Percentiles rank a stretch among this genome's conserved stretches.
phyloP scores from a whole-genome alignment of 139 green algal species.

The Helicosporidium sp. region DNA sequence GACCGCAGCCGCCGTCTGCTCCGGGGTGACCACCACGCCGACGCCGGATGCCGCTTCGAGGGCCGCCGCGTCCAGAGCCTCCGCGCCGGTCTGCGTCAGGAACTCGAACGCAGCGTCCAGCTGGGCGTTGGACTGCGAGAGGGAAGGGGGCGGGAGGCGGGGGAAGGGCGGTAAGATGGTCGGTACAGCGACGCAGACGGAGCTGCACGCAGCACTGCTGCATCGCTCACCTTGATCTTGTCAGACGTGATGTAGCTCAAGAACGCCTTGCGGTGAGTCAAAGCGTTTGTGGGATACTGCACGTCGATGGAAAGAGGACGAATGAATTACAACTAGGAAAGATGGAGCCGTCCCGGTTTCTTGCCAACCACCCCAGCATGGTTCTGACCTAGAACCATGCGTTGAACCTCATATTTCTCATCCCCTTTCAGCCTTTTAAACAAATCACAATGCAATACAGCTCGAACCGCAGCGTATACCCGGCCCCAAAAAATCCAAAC shows the following conservation, averaged over 20 bases:
- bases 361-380: no score
- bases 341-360: no score
- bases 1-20: slow-evolving; percentile 48
- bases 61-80: slow-evolving; percentile 20
- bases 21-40: slow-evolving; percentile 49
- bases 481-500: no score
- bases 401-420: no score
- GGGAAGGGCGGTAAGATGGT: no score
- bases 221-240: slow-evolving; percentile 6
- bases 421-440: no score
- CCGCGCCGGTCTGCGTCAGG: slow-evolving; percentile 27
- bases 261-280: slow-evolving; percentile 47
- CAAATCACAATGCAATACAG: no score
- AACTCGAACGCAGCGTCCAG: slow-evolving; percentile 65
- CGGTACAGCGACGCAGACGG: no score
- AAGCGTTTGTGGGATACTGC: slow-evolving; percentile 63
- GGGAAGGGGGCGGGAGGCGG: neutral
- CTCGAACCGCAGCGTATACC: no score
- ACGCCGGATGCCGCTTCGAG: slow-evolving; percentile 57
- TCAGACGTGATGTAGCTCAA: slow-evolving; percentile 44
- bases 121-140: slow-evolving; percentile 43
- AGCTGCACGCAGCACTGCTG: neutral
- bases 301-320: neutral
- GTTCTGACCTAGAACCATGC: no score
- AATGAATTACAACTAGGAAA: no score